Base-by-base conservation (phyloP, 768 basidiomycete species). In the Macrolepiota dolichaula region DNA sequence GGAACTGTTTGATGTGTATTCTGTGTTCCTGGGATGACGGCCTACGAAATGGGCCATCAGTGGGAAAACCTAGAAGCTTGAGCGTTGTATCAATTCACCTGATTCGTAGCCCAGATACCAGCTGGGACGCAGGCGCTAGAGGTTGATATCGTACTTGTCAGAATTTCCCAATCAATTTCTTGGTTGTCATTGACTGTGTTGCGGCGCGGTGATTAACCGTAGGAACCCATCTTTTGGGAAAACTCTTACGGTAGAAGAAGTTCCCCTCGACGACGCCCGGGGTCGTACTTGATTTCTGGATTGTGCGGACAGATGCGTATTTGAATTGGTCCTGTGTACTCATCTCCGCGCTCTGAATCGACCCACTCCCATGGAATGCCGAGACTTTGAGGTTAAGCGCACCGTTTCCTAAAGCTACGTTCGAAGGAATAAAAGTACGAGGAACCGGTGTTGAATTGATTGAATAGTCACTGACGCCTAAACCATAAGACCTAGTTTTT, bases 51-150 rank as follows among this genome's bases (percentile, higher is more conserved):
- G 6, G 7, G 12, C 15, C 36, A 37, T 32, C 32, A 27, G 46
- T 38, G 15, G 12, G 25, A 52, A n/a, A 36, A 46, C 46, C 32
- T 17, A 11, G n/a, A 29, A 3, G 17, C 32, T 10, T 32, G 51
- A 5, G 32, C 32, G 17, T 9, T 10, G 32, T 19, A 13, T 24
- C 22, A 24, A 54, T 38, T 4, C 62, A 72, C 74, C 60, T 75
- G 71, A 46, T 74, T 74, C 25, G 73, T 73, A 17, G 74, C 73
- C 75, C 75, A 75, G 35, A 74, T 74, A 12, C 75, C 75, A 44
- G 72, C 67, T 52, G 71, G 70, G 51, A 75, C 69, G 29, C 69
- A 55, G 15, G 66, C 53, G 55, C 65, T 73, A 6, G 68, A 46
- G n/a, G 54, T 59, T 24, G 68, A 65, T 6, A 68, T 67, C 5